A percentile compares a stretch with the other conserved stretches of the same genome.
Conservation (phyloP, 2,329 filamentous ascomycete species). For the Corinectria fuckeliana region DNA sequence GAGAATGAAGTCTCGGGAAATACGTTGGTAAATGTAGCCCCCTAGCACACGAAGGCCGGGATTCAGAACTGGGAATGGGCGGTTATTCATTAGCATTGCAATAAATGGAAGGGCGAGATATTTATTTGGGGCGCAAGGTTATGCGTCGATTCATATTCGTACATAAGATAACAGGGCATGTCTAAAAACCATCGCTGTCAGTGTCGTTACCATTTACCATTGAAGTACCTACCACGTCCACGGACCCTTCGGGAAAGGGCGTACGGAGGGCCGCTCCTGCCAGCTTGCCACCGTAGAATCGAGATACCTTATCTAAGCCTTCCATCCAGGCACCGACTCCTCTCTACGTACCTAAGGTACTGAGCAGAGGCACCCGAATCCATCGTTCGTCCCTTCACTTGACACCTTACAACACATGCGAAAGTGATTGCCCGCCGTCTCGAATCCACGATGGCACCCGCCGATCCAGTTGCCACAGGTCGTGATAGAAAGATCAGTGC, state of each 20-base stretch:
- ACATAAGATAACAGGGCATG: constrained; percentile 30
- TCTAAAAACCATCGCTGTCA: constrained; percentile 1
- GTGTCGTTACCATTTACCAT: not conserved
- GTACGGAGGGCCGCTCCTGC: constrained; percentile 5
- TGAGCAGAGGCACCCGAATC: too few species aligned
- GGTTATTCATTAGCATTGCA: constrained; percentile 6
- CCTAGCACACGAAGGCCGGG: not conserved
- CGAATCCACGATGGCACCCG: constrained; percentile 28
- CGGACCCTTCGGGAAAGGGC: constrained; percentile 8
- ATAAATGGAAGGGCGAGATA: constrained; percentile 14
- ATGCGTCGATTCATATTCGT: constrained; percentile 23
- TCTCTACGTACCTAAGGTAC: too few species aligned
- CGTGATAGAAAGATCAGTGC: constrained; percentile 34
- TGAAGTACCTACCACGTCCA: not conserved
- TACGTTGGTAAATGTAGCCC: constrained; percentile 11
- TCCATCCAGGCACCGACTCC: too few species aligned
- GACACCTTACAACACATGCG: not conserved
- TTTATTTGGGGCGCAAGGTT: constrained; percentile 26
- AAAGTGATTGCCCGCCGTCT: not conserved
- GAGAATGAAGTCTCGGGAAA: not conserved
- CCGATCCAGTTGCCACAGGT: constrained; percentile 18
- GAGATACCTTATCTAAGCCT: not conserved
- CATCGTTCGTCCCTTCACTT: not conserved
- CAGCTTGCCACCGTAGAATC: not conserved
- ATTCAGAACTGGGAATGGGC: not conserved